Evolutionary conservation across 192 early-diverging fungal species (phyloP).

Genomic region (Chytriomyces confervae): DNA sequence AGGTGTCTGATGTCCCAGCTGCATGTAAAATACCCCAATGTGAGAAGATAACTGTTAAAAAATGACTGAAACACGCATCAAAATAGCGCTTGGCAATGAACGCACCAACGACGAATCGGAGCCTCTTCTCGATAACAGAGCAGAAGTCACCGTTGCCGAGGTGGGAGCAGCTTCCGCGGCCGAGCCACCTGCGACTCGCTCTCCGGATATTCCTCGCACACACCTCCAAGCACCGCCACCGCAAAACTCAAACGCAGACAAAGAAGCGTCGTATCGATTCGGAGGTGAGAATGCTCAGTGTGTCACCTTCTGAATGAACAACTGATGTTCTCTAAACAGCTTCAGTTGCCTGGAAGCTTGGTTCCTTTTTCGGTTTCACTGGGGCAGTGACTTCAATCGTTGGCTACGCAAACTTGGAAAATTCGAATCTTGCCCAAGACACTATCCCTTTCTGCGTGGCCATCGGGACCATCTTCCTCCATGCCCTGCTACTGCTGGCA

Average conservation of each 20-base stretch:
- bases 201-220: too few species aligned
- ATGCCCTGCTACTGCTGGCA: conserved; percentile 14
- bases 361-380: conserved; percentile 6
- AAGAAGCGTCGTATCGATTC: conserved; percentile 10
- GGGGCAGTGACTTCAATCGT: conserved; percentile 8
- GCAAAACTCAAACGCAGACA: conserved; percentile 1
- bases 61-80: too few species aligned
- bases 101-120: too few species aligned
- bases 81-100: too few species aligned
- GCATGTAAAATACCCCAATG: too few species aligned
- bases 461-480: conserved; percentile 9
- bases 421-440: neutral
- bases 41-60: too few species aligned
- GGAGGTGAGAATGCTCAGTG: neutral
- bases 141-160: too few species aligned
- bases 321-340: neutral
- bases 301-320: neutral
- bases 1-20: too few species aligned
- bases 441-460: conserved; percentile 21
- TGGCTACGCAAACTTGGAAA: conserved; percentile 4
- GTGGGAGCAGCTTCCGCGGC: too few species aligned
- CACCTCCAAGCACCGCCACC: conserved; percentile 5
- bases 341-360: conserved; percentile 25
- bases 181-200: too few species aligned
- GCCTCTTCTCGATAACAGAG: too few species aligned